These are phyloP conservation scores for Aspergillus carlsbadensis DNA, from an alignment of 495 filamentous ascomycete genomes.

Conservation along the genomic window DNA sequence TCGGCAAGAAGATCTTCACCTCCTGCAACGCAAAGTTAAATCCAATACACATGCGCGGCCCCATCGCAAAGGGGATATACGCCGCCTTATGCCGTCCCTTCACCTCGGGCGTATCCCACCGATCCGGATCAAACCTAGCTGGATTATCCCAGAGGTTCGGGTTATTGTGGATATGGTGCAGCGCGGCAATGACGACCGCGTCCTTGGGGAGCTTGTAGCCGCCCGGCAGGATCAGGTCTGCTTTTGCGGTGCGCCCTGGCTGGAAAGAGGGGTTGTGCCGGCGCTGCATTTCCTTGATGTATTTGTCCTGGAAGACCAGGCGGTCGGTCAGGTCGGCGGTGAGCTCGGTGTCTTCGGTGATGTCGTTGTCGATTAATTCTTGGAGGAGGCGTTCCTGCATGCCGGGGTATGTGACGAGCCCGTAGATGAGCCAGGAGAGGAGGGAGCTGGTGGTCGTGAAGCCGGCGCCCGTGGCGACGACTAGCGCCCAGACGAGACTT, in stretches of 20 bases:
- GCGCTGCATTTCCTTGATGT: slow-evolving; percentile 58
- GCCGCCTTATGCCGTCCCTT: slow-evolving; percentile 41
- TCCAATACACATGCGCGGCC: slow-evolving; percentile 52
- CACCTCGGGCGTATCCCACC: slow-evolving; percentile 52
- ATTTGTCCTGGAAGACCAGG: slow-evolving; percentile 51
- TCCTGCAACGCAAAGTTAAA: slow-evolving; percentile 59
- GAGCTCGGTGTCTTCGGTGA: slow-evolving; percentile 33
- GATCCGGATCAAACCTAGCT: slow-evolving; percentile 49
- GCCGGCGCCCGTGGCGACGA: slow-evolving; percentile 48
- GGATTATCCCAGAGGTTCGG: slow-evolving; percentile 52
- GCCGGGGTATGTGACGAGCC: slow-evolving; percentile 44
- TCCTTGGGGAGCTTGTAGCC: slow-evolving; percentile 52
- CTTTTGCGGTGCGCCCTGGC: slow-evolving; percentile 50
- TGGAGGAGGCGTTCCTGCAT: slow-evolving; percentile 53
- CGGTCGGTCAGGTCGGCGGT: slow-evolving; percentile 39
- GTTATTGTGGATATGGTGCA: slow-evolving; percentile 55
- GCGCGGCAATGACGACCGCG: slow-evolving; percentile 44
- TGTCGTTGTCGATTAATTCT: slow-evolving; percentile 51
- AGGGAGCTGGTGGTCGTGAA: slow-evolving; percentile 54
- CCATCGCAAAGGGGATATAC: slow-evolving; percentile 55
- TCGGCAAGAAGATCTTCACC: slow-evolving; percentile 49
- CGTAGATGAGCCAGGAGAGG: slow-evolving; percentile 54
- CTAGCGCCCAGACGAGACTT: slow-evolving; percentile 27
- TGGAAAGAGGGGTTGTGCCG: slow-evolving; percentile 57
- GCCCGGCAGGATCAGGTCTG: slow-evolving; percentile 52